phyloP scores from a whole-genome alignment of 2,329 filamentous ascomycete species.

The Cryphonectria carpinicola region DNA sequence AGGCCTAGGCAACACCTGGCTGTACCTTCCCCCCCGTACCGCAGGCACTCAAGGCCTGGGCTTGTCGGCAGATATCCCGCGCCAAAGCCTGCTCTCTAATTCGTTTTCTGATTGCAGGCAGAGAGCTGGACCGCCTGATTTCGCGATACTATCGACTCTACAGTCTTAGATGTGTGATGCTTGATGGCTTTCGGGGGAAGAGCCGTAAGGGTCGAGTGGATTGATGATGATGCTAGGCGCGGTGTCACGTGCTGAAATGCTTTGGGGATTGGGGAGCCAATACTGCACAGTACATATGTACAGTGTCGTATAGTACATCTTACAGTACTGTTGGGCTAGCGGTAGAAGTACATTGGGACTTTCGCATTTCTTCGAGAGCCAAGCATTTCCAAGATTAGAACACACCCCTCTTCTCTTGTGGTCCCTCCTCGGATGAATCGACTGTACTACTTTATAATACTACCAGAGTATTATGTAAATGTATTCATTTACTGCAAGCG shows the following conservation, averaged over 20 bases:
- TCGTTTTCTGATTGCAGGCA: not conserved
- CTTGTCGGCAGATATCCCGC: not conserved
- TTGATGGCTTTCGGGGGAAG: not conserved
- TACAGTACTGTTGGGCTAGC: not conserved
- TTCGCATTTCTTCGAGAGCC: no score
- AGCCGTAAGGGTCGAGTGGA: not conserved
- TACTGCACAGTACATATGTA: not conserved
- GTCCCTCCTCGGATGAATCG: not conserved
- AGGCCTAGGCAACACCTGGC: not conserved
- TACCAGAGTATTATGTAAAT: not conserved
- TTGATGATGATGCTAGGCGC: conserved; percentile 5
- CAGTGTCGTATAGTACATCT: not conserved
- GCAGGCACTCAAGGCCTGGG: conserved; percentile 1
- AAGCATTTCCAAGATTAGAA: conserved; percentile 1
- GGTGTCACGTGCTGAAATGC: conserved; percentile 9
- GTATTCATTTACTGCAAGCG: not conserved
- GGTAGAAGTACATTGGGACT: no score
- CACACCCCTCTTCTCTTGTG: not conserved
- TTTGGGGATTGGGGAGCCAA: not conserved
- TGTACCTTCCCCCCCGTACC: not conserved
- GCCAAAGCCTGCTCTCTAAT: not conserved
- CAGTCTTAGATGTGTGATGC: not conserved
- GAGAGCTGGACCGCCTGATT: not conserved
- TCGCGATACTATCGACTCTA: not conserved
- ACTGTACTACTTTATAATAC: no score